Conservation (phyloP, 2,329 filamentous ascomycete genomes). For the Aspergillus costaricaensis region DNA sequence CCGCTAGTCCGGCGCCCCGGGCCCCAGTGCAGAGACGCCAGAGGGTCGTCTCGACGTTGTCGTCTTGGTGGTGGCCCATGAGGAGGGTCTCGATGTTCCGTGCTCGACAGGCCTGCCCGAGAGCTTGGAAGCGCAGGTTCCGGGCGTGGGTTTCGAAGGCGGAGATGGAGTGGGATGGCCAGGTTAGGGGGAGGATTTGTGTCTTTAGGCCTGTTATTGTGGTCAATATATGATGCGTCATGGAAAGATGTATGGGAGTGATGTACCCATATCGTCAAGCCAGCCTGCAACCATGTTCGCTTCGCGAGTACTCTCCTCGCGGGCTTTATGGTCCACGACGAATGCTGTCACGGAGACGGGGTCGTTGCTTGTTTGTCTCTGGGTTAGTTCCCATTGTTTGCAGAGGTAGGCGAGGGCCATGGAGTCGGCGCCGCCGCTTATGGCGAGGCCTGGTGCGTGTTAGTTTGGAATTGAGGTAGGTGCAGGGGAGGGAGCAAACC, state of each 20-base stretch:
- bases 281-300: slow-evolving; percentile 53
- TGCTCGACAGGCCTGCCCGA: slow-evolving; percentile 64
- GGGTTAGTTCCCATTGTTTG: slow-evolving; percentile 45
- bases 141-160: slow-evolving; percentile 80
- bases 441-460: slow-evolving; percentile 65
- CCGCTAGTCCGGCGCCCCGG: slow-evolving; percentile 68
- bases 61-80: slow-evolving; percentile 84
- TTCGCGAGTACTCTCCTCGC: slow-evolving; percentile 57
- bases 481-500: slow-evolving; percentile 24
- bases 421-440: slow-evolving; percentile 95
- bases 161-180: slow-evolving; percentile 48
- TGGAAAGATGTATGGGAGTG: background rate
- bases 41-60: slow-evolving; percentile 86
- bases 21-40: slow-evolving; percentile 73
- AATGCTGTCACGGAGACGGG: slow-evolving; percentile 52
- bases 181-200: slow-evolving; percentile 51
- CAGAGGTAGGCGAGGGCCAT: slow-evolving; percentile 88
- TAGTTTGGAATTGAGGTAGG: background rate
- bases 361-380: slow-evolving; percentile 13
- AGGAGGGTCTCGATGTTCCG: slow-evolving; percentile 63
- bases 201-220: slow-evolving; percentile 33
- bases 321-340: slow-evolving; percentile 63
- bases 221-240: no score
- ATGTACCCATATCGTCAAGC: slow-evolving; percentile 48
- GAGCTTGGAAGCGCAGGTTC: slow-evolving; percentile 67